phyloP scores from a whole-genome alignment of 1,139 yeast genomes.

The Pichiaceae sp. region DNA sequence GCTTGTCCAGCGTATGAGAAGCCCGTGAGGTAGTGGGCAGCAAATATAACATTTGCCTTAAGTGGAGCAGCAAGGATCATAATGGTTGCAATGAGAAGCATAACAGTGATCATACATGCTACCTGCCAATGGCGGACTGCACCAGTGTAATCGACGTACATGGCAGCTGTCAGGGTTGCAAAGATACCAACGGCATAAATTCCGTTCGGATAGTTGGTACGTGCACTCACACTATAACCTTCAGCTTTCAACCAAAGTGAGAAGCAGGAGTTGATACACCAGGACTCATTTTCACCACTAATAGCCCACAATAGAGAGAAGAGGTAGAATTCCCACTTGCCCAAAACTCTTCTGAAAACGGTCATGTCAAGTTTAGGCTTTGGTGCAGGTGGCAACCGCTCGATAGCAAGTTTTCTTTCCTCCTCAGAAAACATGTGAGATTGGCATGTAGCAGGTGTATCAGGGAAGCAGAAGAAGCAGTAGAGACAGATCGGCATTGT shows the following conservation, averaged over 20 bases:
- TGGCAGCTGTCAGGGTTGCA: constrained; percentile 24
- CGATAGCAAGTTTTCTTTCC: constrained; percentile 5
- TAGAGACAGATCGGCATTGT: constrained; percentile 38
- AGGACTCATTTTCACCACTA: constrained; percentile 45
- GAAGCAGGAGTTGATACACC: constrained; percentile 20
- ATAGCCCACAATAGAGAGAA: constrained; percentile 30
- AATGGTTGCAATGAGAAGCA: constrained; percentile 22
- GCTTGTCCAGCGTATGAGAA: constrained; percentile 25
- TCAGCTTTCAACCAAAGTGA: constrained; percentile 18
- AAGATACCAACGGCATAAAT: constrained; percentile 36
- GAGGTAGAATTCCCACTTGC: constrained; percentile 27
- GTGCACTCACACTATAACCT: constrained; percentile 17
- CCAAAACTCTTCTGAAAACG: constrained; percentile 20
- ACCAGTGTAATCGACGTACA: constrained; percentile 18
- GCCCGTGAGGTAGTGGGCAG: constrained; percentile 20
- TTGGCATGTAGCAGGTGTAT: constrained; percentile 27
- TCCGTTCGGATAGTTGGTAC: constrained; percentile 37
- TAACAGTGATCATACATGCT: constrained; percentile 14
- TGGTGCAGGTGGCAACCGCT: constrained; percentile 9
- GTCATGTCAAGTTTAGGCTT: constrained; percentile 17
- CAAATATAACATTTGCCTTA: constrained; percentile 16
- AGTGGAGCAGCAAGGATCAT: constrained; percentile 16
- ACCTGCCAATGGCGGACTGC: constrained; percentile 22
- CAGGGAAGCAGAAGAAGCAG: constrained; percentile 8
- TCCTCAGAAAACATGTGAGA: constrained; percentile 23